These are phyloP conservation scores for Globisporangium barbulae DNA, from an alignment of 352 stramenopile species.

Conservation along the genomic window DNA sequence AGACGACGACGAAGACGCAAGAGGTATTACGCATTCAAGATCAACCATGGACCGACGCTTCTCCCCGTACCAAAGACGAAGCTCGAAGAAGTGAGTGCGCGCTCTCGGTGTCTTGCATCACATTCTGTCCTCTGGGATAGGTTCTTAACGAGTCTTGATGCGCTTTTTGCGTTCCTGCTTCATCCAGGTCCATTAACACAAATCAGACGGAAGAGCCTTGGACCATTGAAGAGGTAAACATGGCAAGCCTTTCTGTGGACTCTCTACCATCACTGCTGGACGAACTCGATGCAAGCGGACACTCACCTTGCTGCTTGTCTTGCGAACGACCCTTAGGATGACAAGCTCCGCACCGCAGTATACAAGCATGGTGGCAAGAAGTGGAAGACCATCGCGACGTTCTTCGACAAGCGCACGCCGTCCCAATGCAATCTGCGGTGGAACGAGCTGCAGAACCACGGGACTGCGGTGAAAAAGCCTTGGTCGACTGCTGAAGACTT, in stretches of 20 bases:
- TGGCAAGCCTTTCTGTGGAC: neutral
- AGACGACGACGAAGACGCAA: constrained; percentile 8
- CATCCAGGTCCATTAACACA: neutral
- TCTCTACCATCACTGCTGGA: neutral
- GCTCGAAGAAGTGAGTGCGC: constrained; percentile 12
- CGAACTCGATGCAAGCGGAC: neutral
- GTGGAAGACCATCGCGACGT: constrained; percentile 66
- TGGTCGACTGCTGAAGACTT: constrained; percentile 63
- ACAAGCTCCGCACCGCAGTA: constrained; percentile 61
- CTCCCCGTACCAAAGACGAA: constrained; percentile 14
- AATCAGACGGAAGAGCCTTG: constrained; percentile 11
- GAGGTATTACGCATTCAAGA: neutral
- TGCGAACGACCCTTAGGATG: constrained; percentile 36
- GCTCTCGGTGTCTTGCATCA: neutral
- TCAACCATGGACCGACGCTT: constrained; percentile 16
- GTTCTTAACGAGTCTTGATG: neutral
- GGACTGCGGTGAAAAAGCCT: constrained; percentile 56
- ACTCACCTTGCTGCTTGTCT: neutral
- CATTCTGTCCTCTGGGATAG: neutral
- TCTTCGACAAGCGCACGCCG: constrained; percentile 41
- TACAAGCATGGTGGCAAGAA: constrained; percentile 77
- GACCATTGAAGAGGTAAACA: constrained; percentile 14
- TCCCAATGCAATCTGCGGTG: constrained; percentile 63
- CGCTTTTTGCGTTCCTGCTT: neutral
- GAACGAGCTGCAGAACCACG: constrained; percentile 67